Evolutionary conservation across 768 basidiomycete species (phyloP), one percentile per base, ranked within the genome.

Genomic region (Podaxis carcinomalis): DNA sequence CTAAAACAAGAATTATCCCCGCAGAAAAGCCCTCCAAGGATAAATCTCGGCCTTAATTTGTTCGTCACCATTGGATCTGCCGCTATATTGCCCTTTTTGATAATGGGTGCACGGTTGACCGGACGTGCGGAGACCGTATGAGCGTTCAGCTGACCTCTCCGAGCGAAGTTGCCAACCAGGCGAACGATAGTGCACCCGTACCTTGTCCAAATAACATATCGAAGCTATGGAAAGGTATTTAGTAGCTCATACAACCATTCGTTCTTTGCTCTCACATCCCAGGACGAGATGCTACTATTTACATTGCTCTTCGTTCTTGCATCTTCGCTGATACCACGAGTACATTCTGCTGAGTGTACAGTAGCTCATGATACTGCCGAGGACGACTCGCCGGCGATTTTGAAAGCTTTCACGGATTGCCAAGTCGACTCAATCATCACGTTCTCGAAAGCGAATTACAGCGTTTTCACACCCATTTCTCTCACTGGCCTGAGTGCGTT

Each of bases 381-480:
- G 64, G 77, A 78, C 62, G 76, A 75, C 63, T 73, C 75, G 9
- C 63, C 69, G 4, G 61, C 68, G 27, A 77, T 78, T 32, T 62
- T 77, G 40, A 62, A 68, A 23, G 73, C 74, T 9, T 75, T 78
- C 66, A 67, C 67, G 39, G 67, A 73, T 25, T 78, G 77, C 63
- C 67, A 69, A 19, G 63, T 64, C 21, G 67, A 77, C 64, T 70
- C 72, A 1, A 56, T 69, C 25, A 75, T 78, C 63, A 72, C 69
- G 16, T 78, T 78, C 58, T 50, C 63, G 50, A 63, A 66, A 50
- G 68, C 68, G 27, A 75, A 75, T 59, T 78, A 77, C 57, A 75
- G 71, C 56, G 73, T 72, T 0, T 70, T 69, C 59, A 77, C 75
- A 7, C 77, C 75, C 3, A 64, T 77, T 32, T 69, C 74, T 5